These are phyloP conservation scores for Cyberlindnera petersonii DNA, from an alignment of 805 yeast species.

Conservation along the genomic window DNA sequence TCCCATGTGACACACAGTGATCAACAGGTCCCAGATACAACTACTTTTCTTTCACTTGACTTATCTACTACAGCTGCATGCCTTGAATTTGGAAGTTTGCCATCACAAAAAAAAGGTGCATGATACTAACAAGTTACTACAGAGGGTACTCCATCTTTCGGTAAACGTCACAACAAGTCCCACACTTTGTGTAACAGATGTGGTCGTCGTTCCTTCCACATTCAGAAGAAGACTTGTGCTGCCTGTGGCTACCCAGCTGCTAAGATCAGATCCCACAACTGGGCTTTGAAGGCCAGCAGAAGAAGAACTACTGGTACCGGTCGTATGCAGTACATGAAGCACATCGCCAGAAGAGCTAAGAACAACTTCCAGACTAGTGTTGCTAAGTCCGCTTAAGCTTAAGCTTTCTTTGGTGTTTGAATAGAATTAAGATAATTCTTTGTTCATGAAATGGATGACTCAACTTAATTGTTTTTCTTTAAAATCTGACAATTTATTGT, in stretches of 20 bases:
- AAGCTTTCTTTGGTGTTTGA: constrained; percentile 32
- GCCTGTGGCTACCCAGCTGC: constrained; percentile 99
- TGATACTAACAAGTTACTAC: constrained; percentile 34
- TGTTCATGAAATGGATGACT: constrained; percentile 13
- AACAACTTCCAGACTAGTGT: constrained; percentile 96
- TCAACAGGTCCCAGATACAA: neutral
- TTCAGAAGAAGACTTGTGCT: constrained; percentile 98
- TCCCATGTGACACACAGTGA: neutral
- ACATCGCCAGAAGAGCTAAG: constrained; percentile 96
- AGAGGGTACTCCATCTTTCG: constrained; percentile 99
- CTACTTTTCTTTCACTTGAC: neutral
- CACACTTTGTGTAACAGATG: constrained; percentile 99
- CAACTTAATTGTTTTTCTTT: constrained; percentile 6
- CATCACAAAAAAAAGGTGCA: constrained; percentile 1
- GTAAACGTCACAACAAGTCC: constrained; percentile 99
- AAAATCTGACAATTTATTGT: neutral
- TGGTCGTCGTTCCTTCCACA: constrained; percentile 98
- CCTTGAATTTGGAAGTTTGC: neutral
- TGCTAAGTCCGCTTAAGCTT: constrained; percentile 63
- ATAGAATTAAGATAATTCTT: constrained; percentile 16
- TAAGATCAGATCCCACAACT: constrained; percentile 97
- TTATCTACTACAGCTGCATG: too few relatives aligned
- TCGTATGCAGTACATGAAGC: constrained; percentile 97
- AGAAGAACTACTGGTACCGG: constrained; percentile 99
- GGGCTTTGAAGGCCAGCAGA: constrained; percentile 99